These are phyloP conservation scores for Diplodia mutila DNA, from an alignment of 2,329 filamentous ascomycete species.

Conservation along the genomic window DNA sequence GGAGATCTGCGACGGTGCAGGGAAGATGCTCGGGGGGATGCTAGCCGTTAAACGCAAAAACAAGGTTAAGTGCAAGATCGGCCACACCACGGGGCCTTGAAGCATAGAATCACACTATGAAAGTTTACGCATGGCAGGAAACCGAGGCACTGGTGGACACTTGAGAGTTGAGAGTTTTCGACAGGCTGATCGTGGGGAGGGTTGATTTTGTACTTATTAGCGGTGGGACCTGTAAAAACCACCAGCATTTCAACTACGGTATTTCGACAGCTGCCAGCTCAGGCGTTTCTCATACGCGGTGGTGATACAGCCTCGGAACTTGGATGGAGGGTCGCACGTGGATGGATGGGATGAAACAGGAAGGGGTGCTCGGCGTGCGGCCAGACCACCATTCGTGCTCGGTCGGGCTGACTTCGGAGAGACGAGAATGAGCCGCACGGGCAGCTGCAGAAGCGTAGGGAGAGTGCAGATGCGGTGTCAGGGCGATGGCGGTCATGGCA, in stretches of 20 bases:
- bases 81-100: neutral
- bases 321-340: neutral
- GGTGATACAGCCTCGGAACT: neutral
- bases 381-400: neutral
- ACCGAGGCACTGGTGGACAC: neutral
- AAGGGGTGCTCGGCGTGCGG: neutral
- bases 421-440: neutral
- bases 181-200: neutral
- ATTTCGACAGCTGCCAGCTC: too few species aligned
- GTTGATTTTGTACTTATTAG: neutral
- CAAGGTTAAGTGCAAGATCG: constrained; percentile 6
- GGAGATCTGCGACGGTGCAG: neutral
- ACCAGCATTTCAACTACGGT: too few species aligned
- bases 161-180: neutral
- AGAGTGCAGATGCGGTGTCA: neutral
- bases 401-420: neutral
- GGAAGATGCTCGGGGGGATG: constrained; percentile 13
- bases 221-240: too few species aligned
- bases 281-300: neutral
- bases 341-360: constrained; percentile 4
- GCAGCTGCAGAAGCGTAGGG: neutral
- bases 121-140: neutral
- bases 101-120: neutral
- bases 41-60: neutral
- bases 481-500: too few species aligned